These are phyloP conservation scores for Citrus glauca DNA, from an alignment of 345 rosid species.

Conservation along the genomic window DNA sequence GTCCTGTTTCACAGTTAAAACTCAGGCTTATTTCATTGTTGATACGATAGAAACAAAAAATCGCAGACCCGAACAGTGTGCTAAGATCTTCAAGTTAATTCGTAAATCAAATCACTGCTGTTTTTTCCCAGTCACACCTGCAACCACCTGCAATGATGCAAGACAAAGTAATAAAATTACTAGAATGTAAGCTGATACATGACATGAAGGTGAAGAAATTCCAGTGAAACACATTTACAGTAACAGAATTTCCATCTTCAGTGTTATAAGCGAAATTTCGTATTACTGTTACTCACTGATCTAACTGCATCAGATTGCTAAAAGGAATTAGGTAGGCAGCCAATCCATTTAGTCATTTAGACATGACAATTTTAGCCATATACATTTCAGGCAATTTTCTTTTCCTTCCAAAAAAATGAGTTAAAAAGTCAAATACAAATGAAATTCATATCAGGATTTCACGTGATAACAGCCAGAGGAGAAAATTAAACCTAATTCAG, in stretches of 20 bases:
- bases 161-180: neutral
- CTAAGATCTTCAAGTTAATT: conserved; percentile 7
- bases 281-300: neutral
- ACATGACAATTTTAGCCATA: neutral
- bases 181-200: neutral
- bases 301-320: neutral
- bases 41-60: conserved; percentile 12
- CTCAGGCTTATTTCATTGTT: conserved; percentile 41
- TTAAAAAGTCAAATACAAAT: neutral
- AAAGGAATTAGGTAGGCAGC: neutral
- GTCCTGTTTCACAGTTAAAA: conserved; percentile 4
- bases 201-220: neutral
- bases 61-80: neutral
- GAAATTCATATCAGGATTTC: neutral
- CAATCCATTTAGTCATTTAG: neutral
- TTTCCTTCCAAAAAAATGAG: neutral
- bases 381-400: neutral
- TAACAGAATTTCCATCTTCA: neutral
- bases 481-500: neutral
- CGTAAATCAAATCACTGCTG: conserved; percentile 25
- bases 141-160: conserved; percentile 57
- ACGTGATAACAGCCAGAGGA: neutral
- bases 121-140: conserved; percentile 82
- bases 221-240: neutral
- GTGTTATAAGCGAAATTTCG: neutral